Base-by-base conservation (phyloP, 164 flowering plant genomes). In the Sextonia rubra region DNA sequence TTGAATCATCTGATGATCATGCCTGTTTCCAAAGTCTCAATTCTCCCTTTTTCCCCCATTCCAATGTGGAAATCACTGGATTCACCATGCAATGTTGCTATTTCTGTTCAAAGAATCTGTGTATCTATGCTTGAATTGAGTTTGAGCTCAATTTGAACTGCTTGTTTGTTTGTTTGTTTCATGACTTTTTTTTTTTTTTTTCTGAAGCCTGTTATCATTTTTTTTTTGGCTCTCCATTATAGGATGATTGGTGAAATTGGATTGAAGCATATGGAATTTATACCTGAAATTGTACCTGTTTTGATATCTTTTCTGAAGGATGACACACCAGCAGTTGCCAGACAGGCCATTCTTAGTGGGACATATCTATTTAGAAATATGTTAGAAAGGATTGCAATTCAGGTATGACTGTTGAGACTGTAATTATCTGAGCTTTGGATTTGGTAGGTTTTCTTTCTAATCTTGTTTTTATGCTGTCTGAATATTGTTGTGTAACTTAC, bases 181-280 rank as follows among this genome's bases (percentile, higher is more conserved):
- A 55, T 15, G 12, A 18, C n/a, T 6, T 25, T 27, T 2, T 12
- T 12, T 47, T 24, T 60, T 37, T 2, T n/a, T 62, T 48, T 15
- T 47, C 18, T n/a, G 24, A 26, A 69, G 8, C 8, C 32, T 32
- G 14, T 66, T 25, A 66, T 66, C 44, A 60, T 17, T 22, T 8
- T 9, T 12, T 44, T 18, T 2, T 14, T 32, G 17, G 47, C 63
- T 29, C 60, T 27, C 12, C 12, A 66, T 56, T 74, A 76, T 76
- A 95, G 99, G 90, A 82, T 93, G 64, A 67, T 89, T 79, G 96
- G 97, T 80, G 90, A 86, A 77, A 82, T 95, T 81, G 98, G 98
- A 71, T 76, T 83, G 75, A 83, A 78, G 83, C 85, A 86, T 77
- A 15, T 79, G 60, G 89, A 90, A 12, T 82, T 86, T 37, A 56